These are phyloP conservation scores for Sistotremastrum suecicum DNA, from an alignment of 768 basidiomycete genomes.

Conservation along the genomic window DNA sequence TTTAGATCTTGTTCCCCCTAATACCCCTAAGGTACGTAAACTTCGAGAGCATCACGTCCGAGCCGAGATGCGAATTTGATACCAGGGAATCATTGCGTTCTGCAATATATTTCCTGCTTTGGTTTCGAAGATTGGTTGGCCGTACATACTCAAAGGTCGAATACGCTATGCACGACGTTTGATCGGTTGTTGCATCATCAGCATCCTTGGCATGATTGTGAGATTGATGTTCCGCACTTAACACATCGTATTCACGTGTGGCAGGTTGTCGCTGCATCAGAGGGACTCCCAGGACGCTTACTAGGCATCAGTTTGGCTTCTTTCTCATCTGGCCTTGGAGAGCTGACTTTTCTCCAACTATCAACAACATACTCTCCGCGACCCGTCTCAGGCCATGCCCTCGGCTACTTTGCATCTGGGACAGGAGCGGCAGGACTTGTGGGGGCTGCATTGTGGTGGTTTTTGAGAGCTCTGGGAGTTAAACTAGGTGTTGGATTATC, in stretches of 20 bases:
- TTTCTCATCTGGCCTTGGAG: constrained; percentile 86
- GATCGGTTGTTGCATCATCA: constrained; percentile 58
- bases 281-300: constrained; percentile 51
- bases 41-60: not conserved
- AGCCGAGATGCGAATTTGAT: not conserved
- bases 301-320: constrained; percentile 74
- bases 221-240: constrained; percentile 16
- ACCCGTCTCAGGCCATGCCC: constrained; percentile 45
- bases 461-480: constrained; percentile 75
- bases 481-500: constrained; percentile 71
- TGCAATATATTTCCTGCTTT: constrained; percentile 90
- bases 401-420: constrained; percentile 82
- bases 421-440: constrained; percentile 91
- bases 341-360: constrained; percentile 89
- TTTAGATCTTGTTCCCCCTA: constrained; percentile 80
- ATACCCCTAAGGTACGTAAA: constrained; percentile 54
- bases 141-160: constrained; percentile 75
- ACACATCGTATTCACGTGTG: not conserved
- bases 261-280: constrained; percentile 67
- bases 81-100: constrained; percentile 70
- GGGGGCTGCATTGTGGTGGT: constrained; percentile 93
- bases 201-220: constrained; percentile 79
- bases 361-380: constrained; percentile 65
- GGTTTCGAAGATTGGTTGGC: constrained; percentile 82
- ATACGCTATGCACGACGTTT: constrained; percentile 72